phyloP scores from a whole-genome alignment of 306 rosid species.

The Dalbergia cochinchinensis region DNA sequence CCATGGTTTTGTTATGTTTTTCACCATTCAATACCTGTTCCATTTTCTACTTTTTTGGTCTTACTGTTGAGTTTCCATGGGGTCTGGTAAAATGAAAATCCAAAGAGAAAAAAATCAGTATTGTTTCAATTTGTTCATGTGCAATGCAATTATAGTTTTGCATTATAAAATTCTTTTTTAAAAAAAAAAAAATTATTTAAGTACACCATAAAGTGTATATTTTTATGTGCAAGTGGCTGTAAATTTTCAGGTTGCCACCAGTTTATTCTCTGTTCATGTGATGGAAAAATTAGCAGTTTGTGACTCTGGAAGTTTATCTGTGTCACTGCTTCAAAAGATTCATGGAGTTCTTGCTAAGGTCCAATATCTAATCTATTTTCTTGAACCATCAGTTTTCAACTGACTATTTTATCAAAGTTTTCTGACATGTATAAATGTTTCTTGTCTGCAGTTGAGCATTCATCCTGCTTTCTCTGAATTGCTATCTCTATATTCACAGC shows the following conservation, averaged over 20 bases:
- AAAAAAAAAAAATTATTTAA: neutral
- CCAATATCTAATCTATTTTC: conserved; percentile 32
- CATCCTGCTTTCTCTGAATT: conserved; percentile 87
- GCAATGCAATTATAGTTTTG: conserved; percentile 27
- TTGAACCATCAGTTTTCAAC: conserved; percentile 1
- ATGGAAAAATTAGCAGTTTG: conserved; percentile 70
- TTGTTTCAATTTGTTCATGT: conserved; percentile 21
- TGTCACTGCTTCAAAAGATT: conserved; percentile 78
- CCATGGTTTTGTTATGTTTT: conserved; percentile 33
- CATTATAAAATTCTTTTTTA: conserved; percentile 19
- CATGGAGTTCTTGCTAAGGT: conserved; percentile 69
- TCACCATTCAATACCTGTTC: conserved; percentile 14
- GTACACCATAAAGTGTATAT: conserved; percentile 5
- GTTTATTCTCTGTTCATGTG: conserved; percentile 77
- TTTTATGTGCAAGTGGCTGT: conserved; percentile 25
- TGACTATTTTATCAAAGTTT: conserved; percentile 35
- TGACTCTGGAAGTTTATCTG: conserved; percentile 80
- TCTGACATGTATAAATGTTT: conserved; percentile 40
- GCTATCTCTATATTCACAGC: conserved; percentile 75
- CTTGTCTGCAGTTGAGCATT: conserved; percentile 73
- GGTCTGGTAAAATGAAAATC: conserved; percentile 13
- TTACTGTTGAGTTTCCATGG: conserved; percentile 31
- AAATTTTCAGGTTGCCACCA: conserved; percentile 76
- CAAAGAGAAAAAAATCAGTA: neutral
- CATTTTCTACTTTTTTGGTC: conserved; percentile 15